Evolutionary conservation across 2,329 filamentous ascomycete species (phyloP), one percentile per base, ranked within the genome.

Genomic region (Fusarium musae): DNA sequence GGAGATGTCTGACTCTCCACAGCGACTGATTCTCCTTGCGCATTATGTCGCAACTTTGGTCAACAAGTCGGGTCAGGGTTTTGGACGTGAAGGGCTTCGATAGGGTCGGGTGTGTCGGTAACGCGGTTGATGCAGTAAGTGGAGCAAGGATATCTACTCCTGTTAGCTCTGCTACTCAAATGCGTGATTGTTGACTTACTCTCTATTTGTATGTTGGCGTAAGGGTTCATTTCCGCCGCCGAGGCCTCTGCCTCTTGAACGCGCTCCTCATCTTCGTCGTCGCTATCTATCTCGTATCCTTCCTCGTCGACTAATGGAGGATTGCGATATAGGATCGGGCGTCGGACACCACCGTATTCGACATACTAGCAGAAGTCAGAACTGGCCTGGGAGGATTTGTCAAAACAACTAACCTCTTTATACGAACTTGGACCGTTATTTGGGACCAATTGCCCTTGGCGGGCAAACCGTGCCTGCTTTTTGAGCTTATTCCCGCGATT

Each of bases 401-500:
- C 60, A 64, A 53, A 34, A 37, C 28, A 46, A 56, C 54, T 69
- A 81, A 92, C 93, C 87, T 93, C 91, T 82, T 90, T 92, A 83
- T 94, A 94, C 17, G 89, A 88, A 75, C 90, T 87, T 47, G 91
- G 90, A 6, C 92, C 92, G 34, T 87, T 87, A 2, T 90, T 88
- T 32, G 90, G 87, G 47, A 92, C 90, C 71, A 95, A 85, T 77
- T 92, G 90, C 66, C 93, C 93, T 78, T 91, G 87, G 76, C 89
- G 91, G 50, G 93, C 88, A 79, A 93, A 93, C 75, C 90, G 88
- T 49, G 93, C 91, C 76, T 90, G 88, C 81, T 90, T 93, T 85
- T 95, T 93, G 50, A 96, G 86, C 80, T 95, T 96, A 82, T 94
- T 90, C 69, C 92, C 93, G 78, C 93, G 91, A 81, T 95, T 95